Conservation (phyloP, 2,329 filamentous ascomycete genomes). For the Alternaria brassicae region DNA sequence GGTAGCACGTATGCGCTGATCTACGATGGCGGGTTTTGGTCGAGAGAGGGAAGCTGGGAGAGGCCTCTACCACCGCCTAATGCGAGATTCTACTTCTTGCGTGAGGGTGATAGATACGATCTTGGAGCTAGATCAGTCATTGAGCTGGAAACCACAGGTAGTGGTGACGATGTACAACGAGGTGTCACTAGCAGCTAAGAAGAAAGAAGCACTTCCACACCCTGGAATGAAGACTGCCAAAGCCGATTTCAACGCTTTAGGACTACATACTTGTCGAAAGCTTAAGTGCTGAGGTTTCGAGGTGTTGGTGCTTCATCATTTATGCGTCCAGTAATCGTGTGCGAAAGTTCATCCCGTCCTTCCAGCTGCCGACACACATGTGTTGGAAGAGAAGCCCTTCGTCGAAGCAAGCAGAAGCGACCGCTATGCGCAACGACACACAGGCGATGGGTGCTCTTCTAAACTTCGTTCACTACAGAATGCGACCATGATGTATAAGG, state of each 20-base stretch:
- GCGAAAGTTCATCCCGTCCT: neutral
- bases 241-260: neutral
- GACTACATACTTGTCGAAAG: neutral
- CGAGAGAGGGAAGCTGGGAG: constrained; percentile 30
- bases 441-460: constrained; percentile 6
- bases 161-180: neutral
- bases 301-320: neutral
- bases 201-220: neutral
- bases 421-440: too few relatives aligned
- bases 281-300: neutral
- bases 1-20: constrained; percentile 36
- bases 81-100: constrained; percentile 34
- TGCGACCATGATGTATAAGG: neutral
- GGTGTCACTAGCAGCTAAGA: neutral
- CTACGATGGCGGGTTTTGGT: constrained; percentile 37
- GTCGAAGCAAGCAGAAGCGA: too few relatives aligned
- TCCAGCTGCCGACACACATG: neutral
- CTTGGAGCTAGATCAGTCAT: constrained; percentile 25
- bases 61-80: constrained; percentile 22
- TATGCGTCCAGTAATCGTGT: neutral
- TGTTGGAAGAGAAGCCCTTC: neutral
- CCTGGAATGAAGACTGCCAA: neutral
- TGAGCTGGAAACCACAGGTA: neutral
- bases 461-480: too few relatives aligned
- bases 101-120: constrained; percentile 30